These are phyloP conservation scores for Irpex sp. DNA, from an alignment of 1,284 basidiomycete species.

Conservation along the genomic window DNA sequence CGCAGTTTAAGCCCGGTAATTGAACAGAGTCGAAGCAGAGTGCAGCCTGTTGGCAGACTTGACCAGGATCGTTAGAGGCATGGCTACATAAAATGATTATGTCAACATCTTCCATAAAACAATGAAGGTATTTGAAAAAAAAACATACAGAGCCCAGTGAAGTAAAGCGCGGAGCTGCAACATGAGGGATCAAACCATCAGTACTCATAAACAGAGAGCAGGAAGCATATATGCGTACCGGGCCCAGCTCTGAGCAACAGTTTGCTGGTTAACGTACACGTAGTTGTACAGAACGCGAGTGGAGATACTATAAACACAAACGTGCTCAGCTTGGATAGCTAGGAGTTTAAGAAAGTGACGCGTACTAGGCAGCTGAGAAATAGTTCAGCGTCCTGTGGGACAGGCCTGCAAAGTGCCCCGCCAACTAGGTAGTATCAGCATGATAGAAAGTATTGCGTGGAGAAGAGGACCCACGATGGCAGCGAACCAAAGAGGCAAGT, in stretches of 20 bases:
- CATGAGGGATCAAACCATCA: background rate
- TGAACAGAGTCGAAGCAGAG: background rate
- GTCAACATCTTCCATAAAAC: background rate
- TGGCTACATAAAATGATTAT: background rate
- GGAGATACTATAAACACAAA: background rate
- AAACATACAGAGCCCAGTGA: conserved; percentile 7
- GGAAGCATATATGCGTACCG: conserved; percentile 4
- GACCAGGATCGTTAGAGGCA: conserved; percentile 10
- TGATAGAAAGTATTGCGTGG: background rate
- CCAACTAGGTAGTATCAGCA: conserved; percentile 1
- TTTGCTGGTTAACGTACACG: conserved; percentile 12
- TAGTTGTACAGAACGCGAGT: conserved; percentile 10
- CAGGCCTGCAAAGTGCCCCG: conserved; percentile 8
- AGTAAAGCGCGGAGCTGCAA: conserved; percentile 4
- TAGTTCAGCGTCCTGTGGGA: conserved; percentile 6
- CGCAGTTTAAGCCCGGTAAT: background rate
- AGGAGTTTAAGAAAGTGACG: background rate
- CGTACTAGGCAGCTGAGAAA: conserved; percentile 10
- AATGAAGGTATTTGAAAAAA: background rate
- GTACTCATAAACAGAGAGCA: background rate
- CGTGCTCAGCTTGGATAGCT: background rate
- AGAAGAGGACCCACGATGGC: conserved; percentile 7
- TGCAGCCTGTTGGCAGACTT: conserved; percentile 10
- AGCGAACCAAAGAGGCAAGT: conserved; percentile 12
- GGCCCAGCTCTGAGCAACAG: background rate